Conservation (phyloP, 140 eudicot species). For the Oenanthe javanica region DNA sequence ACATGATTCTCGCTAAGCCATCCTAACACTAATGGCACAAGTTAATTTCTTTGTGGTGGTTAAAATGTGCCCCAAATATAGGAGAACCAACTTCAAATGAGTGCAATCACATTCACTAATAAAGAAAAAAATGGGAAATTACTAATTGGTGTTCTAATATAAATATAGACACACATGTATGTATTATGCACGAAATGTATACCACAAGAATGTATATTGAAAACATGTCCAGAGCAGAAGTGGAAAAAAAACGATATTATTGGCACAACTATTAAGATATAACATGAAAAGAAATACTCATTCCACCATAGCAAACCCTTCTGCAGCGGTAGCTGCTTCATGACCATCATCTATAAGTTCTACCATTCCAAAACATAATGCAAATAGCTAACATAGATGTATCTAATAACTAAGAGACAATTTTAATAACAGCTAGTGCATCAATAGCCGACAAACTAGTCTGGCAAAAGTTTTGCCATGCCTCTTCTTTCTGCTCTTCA, state of each 20-base stretch:
- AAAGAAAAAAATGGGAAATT: neutral
- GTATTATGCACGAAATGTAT: neutral
- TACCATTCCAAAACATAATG: neutral
- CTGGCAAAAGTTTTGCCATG: slow-evolving; percentile 91
- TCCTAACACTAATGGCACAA: slow-evolving; percentile 4
- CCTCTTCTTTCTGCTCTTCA: slow-evolving; percentile 45
- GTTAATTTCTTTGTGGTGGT: neutral
- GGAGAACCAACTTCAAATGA: neutral
- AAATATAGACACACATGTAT: neutral
- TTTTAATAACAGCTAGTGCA: slow-evolving; percentile 63
- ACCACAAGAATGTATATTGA: neutral
- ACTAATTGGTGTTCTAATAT: neutral
- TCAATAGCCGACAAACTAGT: slow-evolving; percentile 69
- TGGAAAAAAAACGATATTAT: neutral
- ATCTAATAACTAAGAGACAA: slow-evolving; percentile 36
- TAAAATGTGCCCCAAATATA: neutral
- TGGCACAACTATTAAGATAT: neutral
- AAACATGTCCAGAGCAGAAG: neutral
- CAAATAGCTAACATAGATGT: neutral
- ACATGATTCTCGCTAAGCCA: slow-evolving; percentile 12
- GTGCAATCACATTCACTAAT: neutral
- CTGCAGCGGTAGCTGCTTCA: slow-evolving; percentile 7
- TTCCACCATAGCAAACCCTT: neutral
- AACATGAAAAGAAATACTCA: neutral
- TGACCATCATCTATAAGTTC: neutral